These are phyloP conservation scores for Carpinus viminea DNA, from an alignment of 306 rosid species.

Conservation along the genomic window DNA sequence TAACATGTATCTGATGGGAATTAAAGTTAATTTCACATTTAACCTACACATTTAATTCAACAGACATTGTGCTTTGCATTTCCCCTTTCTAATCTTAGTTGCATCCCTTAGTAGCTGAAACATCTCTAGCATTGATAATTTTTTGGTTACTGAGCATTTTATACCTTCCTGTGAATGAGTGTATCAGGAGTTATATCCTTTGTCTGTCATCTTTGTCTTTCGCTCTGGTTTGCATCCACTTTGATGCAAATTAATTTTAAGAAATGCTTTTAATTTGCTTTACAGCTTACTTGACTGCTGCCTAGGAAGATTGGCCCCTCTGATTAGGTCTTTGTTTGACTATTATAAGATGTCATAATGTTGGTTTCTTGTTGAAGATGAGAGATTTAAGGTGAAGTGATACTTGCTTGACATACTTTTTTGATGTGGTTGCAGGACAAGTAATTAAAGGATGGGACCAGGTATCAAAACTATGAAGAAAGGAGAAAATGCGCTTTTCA, in stretches of 20 bases:
- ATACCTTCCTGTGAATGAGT: background rate
- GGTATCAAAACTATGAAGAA: conserved; percentile 87
- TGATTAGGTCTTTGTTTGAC: background rate
- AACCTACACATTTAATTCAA: background rate
- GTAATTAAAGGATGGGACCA: conserved; percentile 95
- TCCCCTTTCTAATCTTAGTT: background rate
- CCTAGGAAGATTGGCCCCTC: background rate
- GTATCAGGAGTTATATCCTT: background rate
- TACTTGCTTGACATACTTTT: background rate
- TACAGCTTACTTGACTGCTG: background rate
- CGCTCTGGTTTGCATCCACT: background rate
- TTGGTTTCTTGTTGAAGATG: background rate
- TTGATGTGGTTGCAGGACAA: conserved; percentile 64
- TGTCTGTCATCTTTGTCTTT: background rate
- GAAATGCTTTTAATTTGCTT: background rate
- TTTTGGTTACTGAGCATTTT: background rate
- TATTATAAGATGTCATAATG: background rate
- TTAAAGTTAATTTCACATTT: background rate
- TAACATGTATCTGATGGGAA: background rate
- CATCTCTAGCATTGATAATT: background rate
- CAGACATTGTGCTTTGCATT: background rate
- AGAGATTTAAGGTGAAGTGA: background rate
- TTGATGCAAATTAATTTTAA: background rate
- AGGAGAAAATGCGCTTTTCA: conserved; percentile 79
- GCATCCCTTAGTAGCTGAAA: background rate